phyloP scores from a whole-genome alignment of 2,329 filamentous ascomycete species.

The Onygenales sp. region DNA sequence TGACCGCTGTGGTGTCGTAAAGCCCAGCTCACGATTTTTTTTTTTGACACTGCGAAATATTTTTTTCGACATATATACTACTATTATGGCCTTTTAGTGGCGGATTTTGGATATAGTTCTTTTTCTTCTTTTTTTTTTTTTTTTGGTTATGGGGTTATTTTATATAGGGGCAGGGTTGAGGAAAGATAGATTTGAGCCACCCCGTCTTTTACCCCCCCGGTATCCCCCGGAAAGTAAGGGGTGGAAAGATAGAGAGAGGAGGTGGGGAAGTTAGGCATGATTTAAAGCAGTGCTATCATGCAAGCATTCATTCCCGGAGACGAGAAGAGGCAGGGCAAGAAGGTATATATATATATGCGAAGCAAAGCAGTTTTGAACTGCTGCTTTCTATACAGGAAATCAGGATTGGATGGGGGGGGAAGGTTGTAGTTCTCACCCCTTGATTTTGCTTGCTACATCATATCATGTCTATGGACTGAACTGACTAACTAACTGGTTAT shows the following conservation, averaged over 20 bases:
- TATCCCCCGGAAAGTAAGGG: too few species aligned
- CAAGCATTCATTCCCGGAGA: neutral
- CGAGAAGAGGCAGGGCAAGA: too few species aligned
- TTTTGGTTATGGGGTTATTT: neutral
- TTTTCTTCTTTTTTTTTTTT: neutral
- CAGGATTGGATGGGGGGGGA: too few species aligned
- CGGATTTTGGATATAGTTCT: neutral
- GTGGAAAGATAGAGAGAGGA: too few species aligned
- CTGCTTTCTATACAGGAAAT: too few species aligned
- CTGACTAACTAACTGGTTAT: too few species aligned
- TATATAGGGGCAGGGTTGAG: too few species aligned
- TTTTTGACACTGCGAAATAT: neutral
- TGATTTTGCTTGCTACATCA: neutral
- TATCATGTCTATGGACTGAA: too few species aligned
- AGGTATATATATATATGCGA: too few species aligned
- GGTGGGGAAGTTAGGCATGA: neutral
- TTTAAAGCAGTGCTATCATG: neutral
- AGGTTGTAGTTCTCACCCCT: neutral
- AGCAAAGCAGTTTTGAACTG: too few species aligned
- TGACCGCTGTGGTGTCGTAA: constrained; percentile 5
- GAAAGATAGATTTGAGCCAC: too few species aligned
- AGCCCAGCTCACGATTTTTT: neutral
- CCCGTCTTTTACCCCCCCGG: too few species aligned
- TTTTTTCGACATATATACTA: neutral
- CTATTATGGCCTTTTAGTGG: neutral